Percentiles rank a stretch among this genome's conserved stretches.
phyloP scores from a whole-genome alignment of 768 basidiomycete genomes.

The Pulveroboletus sp. region DNA sequence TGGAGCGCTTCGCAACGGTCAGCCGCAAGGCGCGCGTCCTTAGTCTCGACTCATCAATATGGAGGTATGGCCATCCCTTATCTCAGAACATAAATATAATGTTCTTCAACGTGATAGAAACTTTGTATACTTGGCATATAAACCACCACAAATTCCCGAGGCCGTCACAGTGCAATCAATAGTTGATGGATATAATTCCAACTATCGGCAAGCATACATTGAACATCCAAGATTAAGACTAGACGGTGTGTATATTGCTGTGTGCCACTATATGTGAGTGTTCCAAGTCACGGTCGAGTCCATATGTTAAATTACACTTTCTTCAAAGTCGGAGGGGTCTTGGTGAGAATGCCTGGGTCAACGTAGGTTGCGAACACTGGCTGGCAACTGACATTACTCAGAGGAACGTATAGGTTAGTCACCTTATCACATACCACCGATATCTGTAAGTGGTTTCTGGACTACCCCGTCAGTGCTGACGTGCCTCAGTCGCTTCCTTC shows the following conservation, averaged over 20 bases:
- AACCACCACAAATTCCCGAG: constrained; percentile 66
- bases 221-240: constrained; percentile 81
- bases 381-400: constrained; percentile 2
- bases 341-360: constrained; percentile 84
- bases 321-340: constrained; percentile 48
- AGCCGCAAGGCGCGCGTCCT: constrained; percentile 72
- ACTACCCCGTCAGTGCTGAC: constrained; percentile 1
- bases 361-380: constrained; percentile 44
- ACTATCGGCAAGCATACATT: constrained; percentile 74
- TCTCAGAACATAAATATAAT: constrained; percentile 2
- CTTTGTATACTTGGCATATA: constrained; percentile 62
- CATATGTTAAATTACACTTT: background rate
- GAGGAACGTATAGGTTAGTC: constrained; percentile 51
- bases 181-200: constrained; percentile 46
- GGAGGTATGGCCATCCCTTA: constrained; percentile 53
- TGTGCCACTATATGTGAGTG: constrained; percentile 79
- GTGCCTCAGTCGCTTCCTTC: constrained; percentile 69
- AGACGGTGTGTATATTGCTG: constrained; percentile 89
- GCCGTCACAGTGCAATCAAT: constrained; percentile 46
- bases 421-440: constrained; percentile 89
- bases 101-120: constrained; percentile 37
- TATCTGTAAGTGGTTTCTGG: constrained; percentile 58
- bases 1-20: constrained; percentile 76
- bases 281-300: constrained; percentile 6
- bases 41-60: constrained; percentile 63